Evolutionary conservation across 2,329 filamentous ascomycete species (phyloP).

Genomic region (Pseudogymnoascus sp.): DNA sequence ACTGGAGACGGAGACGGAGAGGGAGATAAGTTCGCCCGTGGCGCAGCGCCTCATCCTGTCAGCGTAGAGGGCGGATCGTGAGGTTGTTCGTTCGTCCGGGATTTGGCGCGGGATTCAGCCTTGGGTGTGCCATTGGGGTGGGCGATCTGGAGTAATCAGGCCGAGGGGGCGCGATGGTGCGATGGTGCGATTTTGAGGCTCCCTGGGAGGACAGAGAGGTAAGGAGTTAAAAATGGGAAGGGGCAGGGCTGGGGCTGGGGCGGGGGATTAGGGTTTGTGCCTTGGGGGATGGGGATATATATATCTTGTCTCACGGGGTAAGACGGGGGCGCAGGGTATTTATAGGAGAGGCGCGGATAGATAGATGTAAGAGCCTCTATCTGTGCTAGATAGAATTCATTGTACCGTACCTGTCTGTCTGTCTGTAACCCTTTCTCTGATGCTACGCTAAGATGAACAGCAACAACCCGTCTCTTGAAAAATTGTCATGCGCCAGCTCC

Average conservation of each 20-base stretch:
- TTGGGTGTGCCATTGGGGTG: background rate
- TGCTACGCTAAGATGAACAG: conserved; percentile 6
- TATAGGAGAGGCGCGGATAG: no score
- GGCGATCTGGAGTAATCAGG: background rate
- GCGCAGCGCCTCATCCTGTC: background rate
- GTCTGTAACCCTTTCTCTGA: background rate
- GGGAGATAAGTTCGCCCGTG: background rate
- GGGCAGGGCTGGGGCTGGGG: background rate
- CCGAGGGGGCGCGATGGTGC: background rate
- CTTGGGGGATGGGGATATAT: background rate
- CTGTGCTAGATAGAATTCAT: background rate
- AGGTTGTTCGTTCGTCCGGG: background rate
- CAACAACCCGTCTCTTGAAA: background rate
- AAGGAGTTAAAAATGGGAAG: background rate
- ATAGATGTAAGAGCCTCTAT: no score
- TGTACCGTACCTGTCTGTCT: background rate
- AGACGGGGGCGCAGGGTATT: background rate
- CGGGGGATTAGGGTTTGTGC: no score
- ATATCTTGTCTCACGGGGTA: background rate
- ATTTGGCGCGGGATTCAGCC: background rate
- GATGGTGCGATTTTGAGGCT: background rate
- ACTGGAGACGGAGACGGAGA: no score
- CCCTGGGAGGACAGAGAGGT: background rate
- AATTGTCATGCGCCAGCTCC: background rate
- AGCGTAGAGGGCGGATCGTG: background rate